Percentiles rank a stretch among this genome's conserved stretches.
phyloP scores from a whole-genome alignment of 768 basidiomycete genomes.

The Lenzites betulinus region DNA sequence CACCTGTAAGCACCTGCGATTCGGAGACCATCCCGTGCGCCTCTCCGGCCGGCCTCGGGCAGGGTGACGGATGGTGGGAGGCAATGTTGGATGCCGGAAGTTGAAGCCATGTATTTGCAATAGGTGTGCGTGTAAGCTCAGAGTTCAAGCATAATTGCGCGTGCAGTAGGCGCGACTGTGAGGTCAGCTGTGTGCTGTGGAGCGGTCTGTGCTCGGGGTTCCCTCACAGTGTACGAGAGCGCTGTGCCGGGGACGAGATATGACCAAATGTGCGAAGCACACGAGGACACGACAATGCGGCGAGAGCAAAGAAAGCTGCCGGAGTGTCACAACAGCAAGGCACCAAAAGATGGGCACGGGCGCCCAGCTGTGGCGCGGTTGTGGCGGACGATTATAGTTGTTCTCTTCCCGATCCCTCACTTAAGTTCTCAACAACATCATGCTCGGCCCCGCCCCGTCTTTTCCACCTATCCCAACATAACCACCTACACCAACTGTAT shows the following conservation, averaged over 20 bases:
- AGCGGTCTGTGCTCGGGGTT: too few relatives aligned
- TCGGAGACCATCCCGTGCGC: not conserved
- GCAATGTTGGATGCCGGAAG: not conserved
- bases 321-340: too few relatives aligned
- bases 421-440: not conserved
- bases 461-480: not conserved
- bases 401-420: not conserved
- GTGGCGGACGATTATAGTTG: slow-evolving; percentile 2
- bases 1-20: slow-evolving; percentile 22
- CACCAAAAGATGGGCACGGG: not conserved
- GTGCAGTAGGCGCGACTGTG: too few relatives aligned
- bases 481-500: not conserved
- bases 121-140: not conserved
- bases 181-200: slow-evolving; percentile 2
- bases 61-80: not conserved
- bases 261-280: too few relatives aligned
- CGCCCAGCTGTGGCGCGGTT: slow-evolving; percentile 4
- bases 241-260: too few relatives aligned
- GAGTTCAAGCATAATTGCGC: too few relatives aligned
- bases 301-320: too few relatives aligned
- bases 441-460: not conserved
- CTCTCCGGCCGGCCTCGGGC: too few relatives aligned
- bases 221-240: too few relatives aligned
- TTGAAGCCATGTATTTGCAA: not conserved
- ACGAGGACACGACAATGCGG: too few relatives aligned